Base-by-base conservation (phyloP, 139 green algal species). In the Tetradesmus lagerheimii region DNA sequence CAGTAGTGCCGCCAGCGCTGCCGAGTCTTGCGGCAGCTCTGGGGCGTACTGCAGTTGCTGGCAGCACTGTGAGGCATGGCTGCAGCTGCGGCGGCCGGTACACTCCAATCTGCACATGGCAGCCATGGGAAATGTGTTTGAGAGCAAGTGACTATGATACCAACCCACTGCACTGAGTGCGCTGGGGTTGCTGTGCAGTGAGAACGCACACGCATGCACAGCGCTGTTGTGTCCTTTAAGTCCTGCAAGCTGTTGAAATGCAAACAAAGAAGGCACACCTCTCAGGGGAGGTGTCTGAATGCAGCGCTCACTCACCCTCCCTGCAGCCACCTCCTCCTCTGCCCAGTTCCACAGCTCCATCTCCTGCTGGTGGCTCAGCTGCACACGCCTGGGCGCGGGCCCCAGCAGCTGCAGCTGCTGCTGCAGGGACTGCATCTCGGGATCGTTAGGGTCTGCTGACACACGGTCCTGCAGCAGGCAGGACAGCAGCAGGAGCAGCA, bases 21-120 rank as follows among this genome's bases (percentile, higher is more conserved):
- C 18, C 67, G 71, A 64, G 76, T 43, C 38, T 80, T 35, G 37
- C 82, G 18, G 53, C 86, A 35, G 50, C 39, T 67, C 84, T 39
- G 27, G 64, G 35, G 29, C 62, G 66, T 27, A 43, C 71, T 88
- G 83, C 25, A 34, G 47, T 80, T 43, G 85, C 67, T 25, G 79
- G 74, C 12, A 83, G 81, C 27, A 95, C 84, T 57, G 93, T 92
- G 39, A 95, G 90, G 53, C 93, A 87, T 15, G 93, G 93, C 75
- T 91, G 25, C 16, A 95, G 91, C 8, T 81, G 62, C 1, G 92
- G 93, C n/a, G 92, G 75, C 35, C 93, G 90, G 37, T 83, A 78
- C 23, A 95, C 93, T 23, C 88, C 92, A 18, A 93, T 31, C 92
- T 94, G 92, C 90, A 80, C 9, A n/a, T n/a, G 25, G 3, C 62